phyloP scores from a whole-genome alignment of 2,329 filamentous ascomycete genomes.

The Alternaria triticina region DNA sequence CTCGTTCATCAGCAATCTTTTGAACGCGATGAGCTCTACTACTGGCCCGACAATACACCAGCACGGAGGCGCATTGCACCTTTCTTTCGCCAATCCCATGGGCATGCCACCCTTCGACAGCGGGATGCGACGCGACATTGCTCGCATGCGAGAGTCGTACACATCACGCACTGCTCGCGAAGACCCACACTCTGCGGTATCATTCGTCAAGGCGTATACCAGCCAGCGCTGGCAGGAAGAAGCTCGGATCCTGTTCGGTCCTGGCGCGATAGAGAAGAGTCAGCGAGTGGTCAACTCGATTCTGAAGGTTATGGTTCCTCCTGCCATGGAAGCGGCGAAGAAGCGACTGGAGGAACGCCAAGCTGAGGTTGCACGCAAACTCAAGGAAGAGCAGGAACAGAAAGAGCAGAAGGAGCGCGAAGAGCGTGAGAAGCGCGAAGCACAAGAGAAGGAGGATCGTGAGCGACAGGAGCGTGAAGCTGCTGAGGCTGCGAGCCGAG shows the following conservation, averaged over 20 bases:
- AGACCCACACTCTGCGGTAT: slow-evolving; percentile 75
- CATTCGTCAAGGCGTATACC: slow-evolving; percentile 76
- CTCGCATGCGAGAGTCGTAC: slow-evolving; percentile 38
- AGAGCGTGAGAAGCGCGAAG: slow-evolving; percentile 63
- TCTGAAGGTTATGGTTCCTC: slow-evolving; percentile 76
- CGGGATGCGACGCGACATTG: slow-evolving; percentile 39
- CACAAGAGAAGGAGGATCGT: slow-evolving; percentile 56
- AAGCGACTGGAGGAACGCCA: slow-evolving; percentile 74
- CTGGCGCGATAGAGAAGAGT: slow-evolving; percentile 70
- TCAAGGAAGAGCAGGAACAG: slow-evolving; percentile 67
- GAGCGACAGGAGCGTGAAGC: slow-evolving; percentile 50
- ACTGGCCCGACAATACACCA: slow-evolving; percentile 36
- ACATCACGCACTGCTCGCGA: slow-evolving; percentile 50
- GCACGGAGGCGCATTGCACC: slow-evolving; percentile 57
- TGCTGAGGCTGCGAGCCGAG: slow-evolving; percentile 47
- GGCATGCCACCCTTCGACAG: slow-evolving; percentile 43
- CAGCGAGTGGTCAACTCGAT: slow-evolving; percentile 72
- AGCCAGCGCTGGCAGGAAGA: slow-evolving; percentile 86
- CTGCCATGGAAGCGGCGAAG: slow-evolving; percentile 82
- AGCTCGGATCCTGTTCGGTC: slow-evolving; percentile 82
- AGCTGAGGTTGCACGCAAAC: slow-evolving; percentile 71
- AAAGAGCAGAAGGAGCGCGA: slow-evolving; percentile 67
- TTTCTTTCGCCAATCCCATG: slow-evolving; percentile 56
- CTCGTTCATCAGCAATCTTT: slow-evolving; percentile 64
- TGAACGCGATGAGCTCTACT: slow-evolving; percentile 60